Base-by-base conservation (phyloP, 306 rosid genomes). In the Mimosa pudica region DNA sequence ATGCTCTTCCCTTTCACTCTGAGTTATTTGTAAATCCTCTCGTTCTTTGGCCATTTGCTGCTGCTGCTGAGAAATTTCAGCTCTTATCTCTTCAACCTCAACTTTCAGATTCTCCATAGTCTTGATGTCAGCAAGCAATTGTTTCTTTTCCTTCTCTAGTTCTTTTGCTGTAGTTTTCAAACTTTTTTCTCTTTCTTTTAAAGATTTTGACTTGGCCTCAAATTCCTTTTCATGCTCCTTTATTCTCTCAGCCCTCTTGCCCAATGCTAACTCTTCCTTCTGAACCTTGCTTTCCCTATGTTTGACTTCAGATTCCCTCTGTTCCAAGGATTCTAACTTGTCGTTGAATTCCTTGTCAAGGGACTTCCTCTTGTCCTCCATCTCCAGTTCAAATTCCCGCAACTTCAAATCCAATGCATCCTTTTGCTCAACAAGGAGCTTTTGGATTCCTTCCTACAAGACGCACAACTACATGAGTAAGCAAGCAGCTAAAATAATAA, bases 1-100 rank as follows among this genome's bases (percentile, higher is more conserved):
- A 83, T 90, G 92, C 75, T 90, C 96, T 32, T 86, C 80, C 90
- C 94, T 95, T 87, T 95, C 98, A 36, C 86, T 83, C 71, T 83
- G 75, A 20, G 87, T 89, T 82, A 88, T 76, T 74, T 79, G 88
- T 84, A 84, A 84, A 80, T 82, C 88, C 83, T 86, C 92, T 61
- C 83, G 87, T 88, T 83, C 98, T 82, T 86, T 87, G 45, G 66
- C 55, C 80, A 93, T 79, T 83, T 79, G 89, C 83, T 61, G 84
- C 84, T 90, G 85, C 86, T 90, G 86, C 82, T 81, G 87, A 81
- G 89, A 68, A 74, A 82, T 89, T 63, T 88, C 91, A 80, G 80
- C 86, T 82, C 84, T 89, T 30, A 84, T 70, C 81, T 85, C 86
- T 86, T 76, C 90, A 83, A 89, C 84, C 81, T 91, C 94, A 73